phyloP scores from a whole-genome alignment of 2,329 filamentous ascomycete genomes.

The Claviceps fusiformis region DNA sequence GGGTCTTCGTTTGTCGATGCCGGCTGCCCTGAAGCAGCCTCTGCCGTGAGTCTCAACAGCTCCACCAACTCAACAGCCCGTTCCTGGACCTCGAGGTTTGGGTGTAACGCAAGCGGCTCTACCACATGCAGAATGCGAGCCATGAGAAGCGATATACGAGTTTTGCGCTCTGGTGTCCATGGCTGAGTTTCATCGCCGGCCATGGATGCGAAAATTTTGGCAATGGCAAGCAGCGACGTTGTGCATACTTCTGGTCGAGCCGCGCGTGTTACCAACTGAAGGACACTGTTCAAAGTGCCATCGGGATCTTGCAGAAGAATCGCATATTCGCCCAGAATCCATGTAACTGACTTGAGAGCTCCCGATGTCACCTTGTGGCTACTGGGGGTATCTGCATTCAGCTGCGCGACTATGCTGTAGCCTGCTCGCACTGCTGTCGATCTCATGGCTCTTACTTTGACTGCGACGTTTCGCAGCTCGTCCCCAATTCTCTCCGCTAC shows the following conservation, averaged over 20 bases:
- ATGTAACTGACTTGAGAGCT: conserved; percentile 63
- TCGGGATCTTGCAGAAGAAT: conserved; percentile 56
- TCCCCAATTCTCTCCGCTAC: conserved; percentile 63
- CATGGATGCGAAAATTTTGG: conserved; percentile 70
- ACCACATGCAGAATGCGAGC: conserved; percentile 70
- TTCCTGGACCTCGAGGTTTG: conserved; percentile 87
- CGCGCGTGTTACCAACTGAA: conserved; percentile 50
- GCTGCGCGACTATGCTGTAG: conserved; percentile 55
- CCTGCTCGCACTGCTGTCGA: conserved; percentile 70
- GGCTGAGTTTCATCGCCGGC: conserved; percentile 48
- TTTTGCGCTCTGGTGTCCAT: conserved; percentile 65
- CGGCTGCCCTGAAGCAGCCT: conserved; percentile 59
- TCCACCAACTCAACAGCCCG: conserved; percentile 86
- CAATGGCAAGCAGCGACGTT: conserved; percentile 67
- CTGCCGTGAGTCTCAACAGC: conserved; percentile 71
- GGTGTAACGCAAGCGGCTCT: conserved; percentile 67
- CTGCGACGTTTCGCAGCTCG: conserved; percentile 79
- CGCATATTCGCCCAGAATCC: conserved; percentile 83
- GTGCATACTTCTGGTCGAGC: conserved; percentile 55
- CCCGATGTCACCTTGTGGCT: conserved; percentile 46
- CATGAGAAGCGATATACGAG: conserved; percentile 62
- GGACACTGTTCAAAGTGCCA: conserved; percentile 57
- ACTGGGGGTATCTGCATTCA: conserved; percentile 36
- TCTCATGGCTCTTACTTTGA: conserved; percentile 78
- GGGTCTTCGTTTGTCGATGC: conserved; percentile 36